These are phyloP conservation scores for Heliophila coronopifolia DNA, from an alignment of 441 rosid genomes.

Conservation along the genomic window DNA sequence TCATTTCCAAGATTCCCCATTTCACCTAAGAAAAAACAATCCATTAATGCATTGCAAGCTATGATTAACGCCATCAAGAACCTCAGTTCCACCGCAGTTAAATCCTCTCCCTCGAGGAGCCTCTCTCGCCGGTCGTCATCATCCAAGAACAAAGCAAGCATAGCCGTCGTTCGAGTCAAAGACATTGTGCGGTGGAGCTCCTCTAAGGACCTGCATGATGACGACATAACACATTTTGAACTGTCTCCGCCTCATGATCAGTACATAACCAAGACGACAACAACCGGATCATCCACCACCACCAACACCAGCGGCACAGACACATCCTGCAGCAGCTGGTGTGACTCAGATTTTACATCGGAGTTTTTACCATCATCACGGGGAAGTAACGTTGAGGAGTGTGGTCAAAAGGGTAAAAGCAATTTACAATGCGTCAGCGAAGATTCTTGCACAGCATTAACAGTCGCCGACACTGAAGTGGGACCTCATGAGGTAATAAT, in stretches of 20 bases:
- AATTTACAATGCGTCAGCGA: constrained; percentile 51
- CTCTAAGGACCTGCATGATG: constrained; percentile 49
- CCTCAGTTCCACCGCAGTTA: constrained; percentile 33
- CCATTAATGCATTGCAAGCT: constrained; percentile 37
- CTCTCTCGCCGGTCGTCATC: constrained; percentile 39
- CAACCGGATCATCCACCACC: constrained; percentile 35
- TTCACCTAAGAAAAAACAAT: constrained; percentile 21
- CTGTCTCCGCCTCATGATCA: constrained; percentile 30
- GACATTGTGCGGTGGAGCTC: constrained; percentile 83
- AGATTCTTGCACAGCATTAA: constrained; percentile 28
- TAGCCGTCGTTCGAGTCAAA: constrained; percentile 42
- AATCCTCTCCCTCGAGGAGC: constrained; percentile 35
- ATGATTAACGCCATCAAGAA: constrained; percentile 41
- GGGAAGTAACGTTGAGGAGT: constrained; percentile 23
- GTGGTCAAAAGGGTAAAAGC: constrained; percentile 30
- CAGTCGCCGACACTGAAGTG: constrained; percentile 29
- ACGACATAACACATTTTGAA: constrained; percentile 31
- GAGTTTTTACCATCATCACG: constrained; percentile 47
- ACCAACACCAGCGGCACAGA: no score
- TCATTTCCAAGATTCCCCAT: constrained; percentile 32
- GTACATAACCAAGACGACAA: constrained; percentile 33
- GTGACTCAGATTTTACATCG: constrained; percentile 64
- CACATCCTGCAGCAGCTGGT: constrained; percentile 67
- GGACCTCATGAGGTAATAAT: constrained; percentile 55
- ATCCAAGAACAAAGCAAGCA: constrained; percentile 19